Evolutionary conservation across 257 asterid genomes (phyloP).

Genomic region (Prunella vulgaris): DNA sequence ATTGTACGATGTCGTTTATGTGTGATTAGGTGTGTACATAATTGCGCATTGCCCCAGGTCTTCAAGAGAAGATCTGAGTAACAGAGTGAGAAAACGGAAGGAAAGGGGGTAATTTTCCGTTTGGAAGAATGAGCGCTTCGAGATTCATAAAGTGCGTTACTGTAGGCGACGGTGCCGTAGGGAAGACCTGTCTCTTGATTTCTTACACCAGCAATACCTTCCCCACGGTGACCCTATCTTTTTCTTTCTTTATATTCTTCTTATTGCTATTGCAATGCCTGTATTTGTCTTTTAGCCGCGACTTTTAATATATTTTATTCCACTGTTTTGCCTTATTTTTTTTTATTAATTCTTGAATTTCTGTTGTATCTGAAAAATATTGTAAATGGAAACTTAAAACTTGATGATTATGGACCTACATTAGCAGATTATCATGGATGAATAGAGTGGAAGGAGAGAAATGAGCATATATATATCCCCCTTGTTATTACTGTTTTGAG

Average conservation of each 20-base stretch:
- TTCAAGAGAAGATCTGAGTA: slow-evolving; percentile 45
- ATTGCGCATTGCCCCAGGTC: slow-evolving; percentile 37
- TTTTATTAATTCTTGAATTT: background rate
- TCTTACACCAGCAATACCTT: slow-evolving; percentile 71
- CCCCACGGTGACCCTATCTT: slow-evolving; percentile 59
- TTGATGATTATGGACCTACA: slow-evolving; percentile 9
- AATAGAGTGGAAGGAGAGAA: background rate
- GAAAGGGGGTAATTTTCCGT: slow-evolving; percentile 9
- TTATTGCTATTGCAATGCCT: background rate
- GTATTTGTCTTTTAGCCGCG: background rate
- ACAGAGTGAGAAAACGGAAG: background rate
- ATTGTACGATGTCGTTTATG: slow-evolving; percentile 12
- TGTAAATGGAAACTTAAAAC: background rate
- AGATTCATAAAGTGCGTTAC: slow-evolving; percentile 70
- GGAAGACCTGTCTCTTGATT: slow-evolving; percentile 61
- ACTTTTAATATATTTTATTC: background rate
- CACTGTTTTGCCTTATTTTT: background rate
- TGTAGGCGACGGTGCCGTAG: slow-evolving; percentile 71
- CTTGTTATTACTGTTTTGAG: background rate
- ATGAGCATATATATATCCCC: background rate
- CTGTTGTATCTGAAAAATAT: background rate
- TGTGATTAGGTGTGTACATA: slow-evolving; percentile 20
- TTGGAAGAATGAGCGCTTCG: slow-evolving; percentile 54
- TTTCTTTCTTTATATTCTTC: background rate
- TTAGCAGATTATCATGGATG: background rate